Conservation (phyloP, 768 basidiomycete genomes). For the Pisolithus orientalis region DNA sequence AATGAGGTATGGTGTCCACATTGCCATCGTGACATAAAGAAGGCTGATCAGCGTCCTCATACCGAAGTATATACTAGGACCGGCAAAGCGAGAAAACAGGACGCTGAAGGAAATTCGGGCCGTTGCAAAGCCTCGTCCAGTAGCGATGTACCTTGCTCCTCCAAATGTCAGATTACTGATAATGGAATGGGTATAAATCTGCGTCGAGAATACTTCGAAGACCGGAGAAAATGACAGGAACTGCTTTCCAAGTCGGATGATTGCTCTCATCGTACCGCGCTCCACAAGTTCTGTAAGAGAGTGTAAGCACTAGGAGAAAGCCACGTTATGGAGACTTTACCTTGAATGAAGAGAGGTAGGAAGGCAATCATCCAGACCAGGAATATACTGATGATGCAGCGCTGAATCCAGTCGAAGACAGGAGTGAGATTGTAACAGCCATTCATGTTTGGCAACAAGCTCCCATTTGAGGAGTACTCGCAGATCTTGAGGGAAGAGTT, state of each 20-base stretch:
- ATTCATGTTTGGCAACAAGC: slow-evolving; percentile 67
- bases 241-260: slow-evolving; percentile 89
- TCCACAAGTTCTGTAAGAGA: slow-evolving; percentile 78
- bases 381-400: slow-evolving; percentile 96
- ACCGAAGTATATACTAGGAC: slow-evolving; percentile 96
- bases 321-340: slow-evolving; percentile 33
- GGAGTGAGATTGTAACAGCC: slow-evolving; percentile 95
- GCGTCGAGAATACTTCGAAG: slow-evolving; percentile 97
- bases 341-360: slow-evolving; percentile 92
- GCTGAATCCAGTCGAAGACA: slow-evolving; percentile 92
- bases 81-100: slow-evolving; percentile 96
- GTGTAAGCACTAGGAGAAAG: slow-evolving; percentile 9
- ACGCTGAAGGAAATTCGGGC: slow-evolving; percentile 92
- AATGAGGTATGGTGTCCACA: slow-evolving; percentile 89
- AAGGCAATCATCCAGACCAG: slow-evolving; percentile 98
- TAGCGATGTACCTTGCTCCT: slow-evolving; percentile 97
- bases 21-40: slow-evolving; percentile 85
- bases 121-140: slow-evolving; percentile 97
- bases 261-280: slow-evolving; percentile 87
- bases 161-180: slow-evolving; percentile 95
- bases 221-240: slow-evolving; percentile 91
- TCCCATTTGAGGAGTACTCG: slow-evolving; percentile 64
- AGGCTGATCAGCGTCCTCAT: slow-evolving; percentile 89
- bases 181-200: slow-evolving; percentile 97
- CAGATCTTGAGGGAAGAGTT: slow-evolving; percentile 79